Percentiles rank a stretch among this genome's conserved stretches.
Evolutionary conservation across 2,329 filamentous ascomycete genomes (phyloP).

Genomic region (Penicillium verrucosum): DNA sequence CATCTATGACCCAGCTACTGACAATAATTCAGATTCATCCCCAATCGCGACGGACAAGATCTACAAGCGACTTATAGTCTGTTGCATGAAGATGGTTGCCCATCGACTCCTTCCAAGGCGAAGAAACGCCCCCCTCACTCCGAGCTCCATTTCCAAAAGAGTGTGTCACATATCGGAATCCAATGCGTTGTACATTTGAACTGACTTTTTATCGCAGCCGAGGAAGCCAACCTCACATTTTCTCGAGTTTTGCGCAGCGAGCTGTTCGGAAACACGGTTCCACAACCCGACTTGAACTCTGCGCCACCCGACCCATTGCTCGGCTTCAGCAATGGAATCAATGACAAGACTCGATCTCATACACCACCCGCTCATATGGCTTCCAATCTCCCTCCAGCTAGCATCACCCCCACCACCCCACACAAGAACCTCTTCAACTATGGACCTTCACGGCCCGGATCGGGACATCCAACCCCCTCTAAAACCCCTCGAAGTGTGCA

Average conservation of each 20-base stretch:
- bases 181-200: neutral
- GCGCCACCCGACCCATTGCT: conserved; percentile 56
- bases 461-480: conserved; percentile 81
- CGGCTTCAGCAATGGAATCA: conserved; percentile 48
- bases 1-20: neutral
- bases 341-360: conserved; percentile 69
- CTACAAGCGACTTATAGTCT: conserved; percentile 89
- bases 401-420: conserved; percentile 86
- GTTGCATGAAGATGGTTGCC: conserved; percentile 87
- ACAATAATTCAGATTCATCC: conserved; percentile 71
- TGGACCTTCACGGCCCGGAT: conserved; percentile 69
- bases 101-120: conserved; percentile 80
- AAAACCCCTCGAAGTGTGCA: conserved; percentile 85
- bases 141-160: conserved; percentile 91
- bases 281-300: conserved; percentile 68
- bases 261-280: conserved; percentile 85
- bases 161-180: conserved; percentile 50
- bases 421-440: conserved; percentile 97
- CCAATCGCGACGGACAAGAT: conserved; percentile 88
- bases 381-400: conserved; percentile 64
- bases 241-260: conserved; percentile 83
- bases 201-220: conserved; percentile 53
- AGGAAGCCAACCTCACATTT: conserved; percentile 93
- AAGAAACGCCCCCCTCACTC: conserved; percentile 83
- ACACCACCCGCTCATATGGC: conserved; percentile 72